Evolutionary conservation across 2,329 filamentous ascomycete species (phyloP).

Genomic region (Xylariomycetidae sp.): DNA sequence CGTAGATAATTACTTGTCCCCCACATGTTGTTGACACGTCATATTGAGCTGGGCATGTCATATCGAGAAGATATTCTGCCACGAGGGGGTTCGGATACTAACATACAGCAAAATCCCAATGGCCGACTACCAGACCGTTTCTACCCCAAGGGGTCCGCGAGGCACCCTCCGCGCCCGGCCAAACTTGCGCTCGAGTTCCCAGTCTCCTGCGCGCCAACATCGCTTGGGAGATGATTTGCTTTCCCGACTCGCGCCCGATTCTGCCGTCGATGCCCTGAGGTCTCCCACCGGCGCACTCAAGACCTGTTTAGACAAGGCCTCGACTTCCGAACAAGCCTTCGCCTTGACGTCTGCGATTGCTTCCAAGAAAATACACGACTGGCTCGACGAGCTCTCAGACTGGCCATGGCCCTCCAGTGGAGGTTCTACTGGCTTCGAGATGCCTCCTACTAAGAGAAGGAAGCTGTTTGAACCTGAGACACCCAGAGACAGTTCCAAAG

Average conservation of each 20-base stretch:
- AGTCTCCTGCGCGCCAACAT: slow-evolving; percentile 43
- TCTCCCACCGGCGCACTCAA: slow-evolving; percentile 48
- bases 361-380: slow-evolving; percentile 66
- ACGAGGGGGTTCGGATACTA: slow-evolving; percentile 16
- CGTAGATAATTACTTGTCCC: slow-evolving; percentile 14
- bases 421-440: slow-evolving; percentile 51
- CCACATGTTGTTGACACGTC: too few relatives aligned
- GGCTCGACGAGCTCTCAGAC: slow-evolving; percentile 65
- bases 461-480: slow-evolving; percentile 27
- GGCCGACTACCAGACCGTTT: slow-evolving; percentile 28
- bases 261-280: slow-evolving; percentile 56
- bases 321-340: slow-evolving; percentile 64
- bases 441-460: slow-evolving; percentile 37
- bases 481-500: slow-evolving; percentile 14
- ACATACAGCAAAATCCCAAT: slow-evolving; percentile 19
- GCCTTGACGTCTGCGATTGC: slow-evolving; percentile 66
- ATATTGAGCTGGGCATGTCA: slow-evolving; percentile 14
- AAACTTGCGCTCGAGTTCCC: slow-evolving; percentile 33
- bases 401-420: slow-evolving; percentile 53
- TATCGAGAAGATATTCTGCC: slow-evolving; percentile 13
- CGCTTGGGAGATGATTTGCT: slow-evolving; percentile 53
- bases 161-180: slow-evolving; percentile 35
- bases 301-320: slow-evolving; percentile 58
- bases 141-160: slow-evolving; percentile 32
- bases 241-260: slow-evolving; percentile 54